phyloP scores from a whole-genome alignment of 805 yeast genomes.

The Saccharomycopsis babjevae region DNA sequence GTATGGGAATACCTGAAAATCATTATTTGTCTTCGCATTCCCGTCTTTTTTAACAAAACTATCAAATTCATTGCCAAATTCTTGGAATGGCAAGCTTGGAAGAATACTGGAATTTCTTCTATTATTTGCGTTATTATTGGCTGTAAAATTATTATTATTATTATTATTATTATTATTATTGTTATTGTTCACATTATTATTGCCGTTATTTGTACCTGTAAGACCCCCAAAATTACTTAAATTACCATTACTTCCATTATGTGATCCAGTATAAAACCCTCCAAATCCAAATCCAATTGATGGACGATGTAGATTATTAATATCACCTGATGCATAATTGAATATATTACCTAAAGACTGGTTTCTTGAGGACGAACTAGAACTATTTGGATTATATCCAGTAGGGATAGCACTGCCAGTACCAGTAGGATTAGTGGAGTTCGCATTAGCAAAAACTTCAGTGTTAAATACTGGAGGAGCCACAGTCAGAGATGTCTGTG shows the following conservation, averaged over 20 bases:
- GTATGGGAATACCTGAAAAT: constrained; percentile 2
- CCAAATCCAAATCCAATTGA: constrained; percentile 6
- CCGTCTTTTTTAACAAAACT: constrained; percentile 29
- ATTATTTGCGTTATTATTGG: constrained; percentile 1
- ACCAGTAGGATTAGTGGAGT: neutral
- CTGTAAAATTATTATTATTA: constrained; percentile 17
- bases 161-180: constrained; percentile 19
- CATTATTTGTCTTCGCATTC: constrained; percentile 16
- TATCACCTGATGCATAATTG: constrained; percentile 5
- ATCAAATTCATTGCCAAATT: constrained; percentile 26
- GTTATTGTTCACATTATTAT: constrained; percentile 19
- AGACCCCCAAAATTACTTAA: neutral
- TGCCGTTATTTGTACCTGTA: constrained; percentile 16
- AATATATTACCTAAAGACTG: constrained; percentile 12
- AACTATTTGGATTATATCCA: neutral
- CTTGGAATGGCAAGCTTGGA: constrained; percentile 24
- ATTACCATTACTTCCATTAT: neutral
- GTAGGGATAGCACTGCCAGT: neutral
- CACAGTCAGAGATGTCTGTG: neutral
- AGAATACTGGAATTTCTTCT: constrained; percentile 24
- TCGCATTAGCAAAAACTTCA: constrained; percentile 7
- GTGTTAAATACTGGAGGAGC: constrained; percentile 15
- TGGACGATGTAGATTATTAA: constrained; percentile 1
- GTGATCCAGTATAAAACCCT: neutral
- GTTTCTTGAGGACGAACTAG: constrained; percentile 10